Percentiles rank a stretch among this genome's conserved stretches.
Conservation (phyloP, 2,329 filamentous ascomycete species). For the Balansia obtecta region DNA sequence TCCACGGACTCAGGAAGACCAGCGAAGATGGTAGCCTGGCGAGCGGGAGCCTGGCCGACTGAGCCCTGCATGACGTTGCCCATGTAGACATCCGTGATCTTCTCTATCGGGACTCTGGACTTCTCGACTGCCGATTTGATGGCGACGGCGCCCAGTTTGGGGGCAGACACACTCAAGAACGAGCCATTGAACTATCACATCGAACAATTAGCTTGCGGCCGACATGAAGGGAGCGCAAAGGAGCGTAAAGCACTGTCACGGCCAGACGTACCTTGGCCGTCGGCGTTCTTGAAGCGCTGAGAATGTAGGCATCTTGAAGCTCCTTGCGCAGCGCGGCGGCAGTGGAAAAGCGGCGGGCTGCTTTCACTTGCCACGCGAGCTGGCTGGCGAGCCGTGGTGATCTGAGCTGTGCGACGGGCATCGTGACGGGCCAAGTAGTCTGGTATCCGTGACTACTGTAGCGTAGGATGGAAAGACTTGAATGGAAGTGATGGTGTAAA, state of each 20-base stretch:
- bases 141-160: constrained; percentile 78
- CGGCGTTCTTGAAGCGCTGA: constrained; percentile 81
- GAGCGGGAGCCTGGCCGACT: constrained; percentile 80
- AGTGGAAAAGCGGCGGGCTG: constrained; percentile 35
- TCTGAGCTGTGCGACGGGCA: constrained; percentile 21
- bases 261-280: constrained; percentile 58
- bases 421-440: constrained; percentile 7
- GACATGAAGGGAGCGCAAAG: neutral
- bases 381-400: constrained; percentile 22
- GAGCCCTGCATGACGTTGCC: constrained; percentile 82
- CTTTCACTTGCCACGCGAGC: constrained; percentile 26
- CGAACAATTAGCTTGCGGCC: neutral
- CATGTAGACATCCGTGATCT: constrained; percentile 92
- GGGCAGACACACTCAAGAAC: constrained; percentile 69
- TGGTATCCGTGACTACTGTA: neutral
- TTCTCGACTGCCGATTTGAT: constrained; percentile 87
- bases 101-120: constrained; percentile 66
- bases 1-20: constrained; percentile 73
- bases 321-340: constrained; percentile 41
- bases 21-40: constrained; percentile 82
- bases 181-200: constrained; percentile 75
- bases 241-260: too few species aligned
- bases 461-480: neutral
- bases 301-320: constrained; percentile 83
- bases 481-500: neutral